Percentiles rank a stretch among this genome's conserved stretches.
Conservation (phyloP, 2,329 filamentous ascomycete species). For the Fusarium nematophilum region DNA sequence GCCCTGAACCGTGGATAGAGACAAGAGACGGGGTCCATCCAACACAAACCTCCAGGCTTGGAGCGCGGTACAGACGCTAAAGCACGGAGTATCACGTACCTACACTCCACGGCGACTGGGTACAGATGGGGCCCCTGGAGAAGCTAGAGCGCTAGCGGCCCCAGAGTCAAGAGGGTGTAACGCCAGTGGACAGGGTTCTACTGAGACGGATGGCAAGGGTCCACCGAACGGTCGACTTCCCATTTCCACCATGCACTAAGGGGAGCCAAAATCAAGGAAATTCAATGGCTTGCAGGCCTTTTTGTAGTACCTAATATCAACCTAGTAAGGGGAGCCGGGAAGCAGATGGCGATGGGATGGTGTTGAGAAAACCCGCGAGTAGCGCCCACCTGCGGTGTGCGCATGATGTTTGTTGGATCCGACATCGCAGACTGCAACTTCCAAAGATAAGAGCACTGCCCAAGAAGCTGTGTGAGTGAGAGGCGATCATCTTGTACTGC, state of each 20-base stretch:
- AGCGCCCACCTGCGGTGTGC: not conserved
- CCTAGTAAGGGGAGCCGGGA: not conserved
- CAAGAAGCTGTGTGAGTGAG: no score
- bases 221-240: conserved; percentile 37
- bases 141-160: conserved; percentile 37
- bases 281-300: conserved; percentile 32
- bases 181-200: conserved; percentile 42
- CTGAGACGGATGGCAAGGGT: conserved; percentile 28
- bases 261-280: conserved; percentile 37
- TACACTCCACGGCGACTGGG: conserved; percentile 28
- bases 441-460: not conserved
- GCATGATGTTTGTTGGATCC: not conserved
- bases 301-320: not conserved
- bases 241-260: conserved; percentile 33
- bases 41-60: conserved; percentile 31
- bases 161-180: conserved; percentile 41
- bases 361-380: not conserved
- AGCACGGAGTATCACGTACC: conserved; percentile 39
- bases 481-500: not conserved
- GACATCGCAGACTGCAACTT: no score
- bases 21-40: conserved; percentile 33
- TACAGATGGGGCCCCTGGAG: conserved; percentile 31
- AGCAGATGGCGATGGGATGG: conserved; percentile 9
- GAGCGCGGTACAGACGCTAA: conserved; percentile 38
- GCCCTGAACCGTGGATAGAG: not conserved